Percentiles rank a stretch among this genome's conserved stretches.
phyloP scores from a whole-genome alignment of 2,329 filamentous ascomycete genomes.

The Cadophora gregata region DNA sequence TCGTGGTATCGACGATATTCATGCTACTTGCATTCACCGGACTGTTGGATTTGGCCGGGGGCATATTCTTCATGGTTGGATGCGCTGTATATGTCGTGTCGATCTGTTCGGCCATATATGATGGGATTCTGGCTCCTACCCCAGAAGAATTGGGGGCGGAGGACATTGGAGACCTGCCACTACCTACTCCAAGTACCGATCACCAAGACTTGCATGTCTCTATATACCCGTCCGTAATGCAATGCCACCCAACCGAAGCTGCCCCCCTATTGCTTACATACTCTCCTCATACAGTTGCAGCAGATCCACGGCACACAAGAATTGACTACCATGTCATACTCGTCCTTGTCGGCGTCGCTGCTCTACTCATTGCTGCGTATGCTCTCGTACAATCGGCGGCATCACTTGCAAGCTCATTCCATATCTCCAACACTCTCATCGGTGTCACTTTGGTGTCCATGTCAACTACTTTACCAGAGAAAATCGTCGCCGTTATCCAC shows the following conservation, averaged over 20 bases:
- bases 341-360: slow-evolving; percentile 50
- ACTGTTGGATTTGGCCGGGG: slow-evolving; percentile 45
- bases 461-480: slow-evolving; percentile 59
- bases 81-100: slow-evolving; percentile 53
- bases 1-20: slow-evolving; percentile 50
- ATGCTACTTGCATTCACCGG: slow-evolving; percentile 42
- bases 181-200: slow-evolving; percentile 2
- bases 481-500: slow-evolving; percentile 55
- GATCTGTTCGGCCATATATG: slow-evolving; percentile 51
- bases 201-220: slow-evolving; percentile 24
- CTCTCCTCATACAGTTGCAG: not conserved
- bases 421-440: slow-evolving; percentile 52
- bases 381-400: slow-evolving; percentile 52
- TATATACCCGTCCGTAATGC: slow-evolving; percentile 23
- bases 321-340: slow-evolving; percentile 46
- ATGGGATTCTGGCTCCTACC: slow-evolving; percentile 51
- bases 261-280: slow-evolving; percentile 14
- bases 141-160: slow-evolving; percentile 46
- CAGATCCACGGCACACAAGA: not conserved
- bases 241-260: slow-evolving; percentile 23
- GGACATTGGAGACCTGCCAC: not conserved
- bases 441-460: slow-evolving; percentile 55
- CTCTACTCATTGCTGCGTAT: slow-evolving; percentile 52
- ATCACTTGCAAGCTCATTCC: slow-evolving; percentile 48
- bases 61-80: slow-evolving; percentile 47